phyloP scores from a whole-genome alignment of 192 early-diverging fungal species.

The Spizellomyces sp. region DNA sequence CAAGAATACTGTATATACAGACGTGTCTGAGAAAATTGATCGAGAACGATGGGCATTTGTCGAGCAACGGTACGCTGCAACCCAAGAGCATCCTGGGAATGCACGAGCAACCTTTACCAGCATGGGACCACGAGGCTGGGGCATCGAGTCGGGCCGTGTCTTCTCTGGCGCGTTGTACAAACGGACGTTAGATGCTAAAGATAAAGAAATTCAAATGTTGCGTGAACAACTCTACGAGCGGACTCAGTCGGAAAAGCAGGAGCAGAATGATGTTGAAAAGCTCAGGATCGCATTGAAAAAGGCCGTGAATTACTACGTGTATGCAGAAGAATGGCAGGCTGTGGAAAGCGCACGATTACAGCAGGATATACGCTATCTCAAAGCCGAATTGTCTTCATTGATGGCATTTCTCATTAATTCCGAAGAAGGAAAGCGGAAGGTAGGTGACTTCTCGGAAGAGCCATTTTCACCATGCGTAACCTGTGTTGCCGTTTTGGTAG shows the following conservation, averaged over 20 bases:
- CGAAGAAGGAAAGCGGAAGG: constrained; percentile 57
- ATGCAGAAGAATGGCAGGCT: constrained; percentile 63
- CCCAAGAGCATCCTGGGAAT: constrained; percentile 24
- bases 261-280: constrained; percentile 47
- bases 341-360: constrained; percentile 50
- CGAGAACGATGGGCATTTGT: constrained; percentile 44
- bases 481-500: constrained; percentile 19
- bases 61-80: constrained; percentile 16
- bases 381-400: constrained; percentile 54
- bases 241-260: constrained; percentile 21
- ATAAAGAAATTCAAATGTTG: constrained; percentile 51
- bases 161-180: constrained; percentile 56
- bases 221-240: constrained; percentile 48
- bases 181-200: constrained; percentile 50
- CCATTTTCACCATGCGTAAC: neutral
- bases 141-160: constrained; percentile 23
- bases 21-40: constrained; percentile 39
- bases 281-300: constrained; percentile 48
- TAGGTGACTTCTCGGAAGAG: constrained; percentile 9
- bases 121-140: constrained; percentile 17
- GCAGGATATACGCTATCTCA: constrained; percentile 51
- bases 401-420: constrained; percentile 63
- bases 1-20: constrained; percentile 37
- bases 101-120: neutral
- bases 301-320: constrained; percentile 58